Conservation (phyloP, 352 stramenopile genomes). For the Pythium insidiosum region DNA sequence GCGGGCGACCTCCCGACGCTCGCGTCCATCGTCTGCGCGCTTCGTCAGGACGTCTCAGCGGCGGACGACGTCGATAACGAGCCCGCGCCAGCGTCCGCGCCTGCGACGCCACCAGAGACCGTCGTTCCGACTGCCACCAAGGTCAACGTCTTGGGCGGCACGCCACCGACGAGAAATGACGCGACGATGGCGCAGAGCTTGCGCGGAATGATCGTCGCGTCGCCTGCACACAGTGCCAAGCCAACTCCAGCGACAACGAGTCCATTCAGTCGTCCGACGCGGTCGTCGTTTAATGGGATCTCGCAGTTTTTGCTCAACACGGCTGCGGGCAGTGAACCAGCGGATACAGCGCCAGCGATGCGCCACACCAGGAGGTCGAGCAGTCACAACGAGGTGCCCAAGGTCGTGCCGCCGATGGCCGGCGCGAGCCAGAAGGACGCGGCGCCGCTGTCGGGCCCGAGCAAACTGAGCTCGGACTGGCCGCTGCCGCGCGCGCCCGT, state of each 20-base stretch:
- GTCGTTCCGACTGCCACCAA: background rate
- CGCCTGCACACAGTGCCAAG: too few species aligned
- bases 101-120: background rate
- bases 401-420: constrained; percentile 2
- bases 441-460: background rate
- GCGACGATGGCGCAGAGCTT: too few species aligned
- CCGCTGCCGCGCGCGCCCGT: constrained; percentile 4
- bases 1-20: constrained; percentile 64
- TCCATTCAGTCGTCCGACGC: constrained; percentile 8
- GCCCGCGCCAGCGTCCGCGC: too few species aligned
- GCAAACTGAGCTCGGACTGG: constrained; percentile 39
- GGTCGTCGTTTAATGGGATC: constrained; percentile 18
- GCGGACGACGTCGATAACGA: background rate
- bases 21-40: constrained; percentile 68
- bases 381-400: constrained; percentile 50
- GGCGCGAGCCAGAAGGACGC: too few species aligned
- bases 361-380: constrained; percentile 38
- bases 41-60: constrained; percentile 8
- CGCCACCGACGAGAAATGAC: background rate
- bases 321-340: constrained; percentile 14
- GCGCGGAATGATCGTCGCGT: too few species aligned
- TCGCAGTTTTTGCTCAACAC: constrained; percentile 9
- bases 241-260: background rate
- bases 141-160: background rate
- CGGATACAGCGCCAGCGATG: constrained; percentile 41